Percentiles rank a stretch among this genome's conserved stretches.
Conservation (phyloP, 345 rosid genomes). For the Pistacia vera region DNA sequence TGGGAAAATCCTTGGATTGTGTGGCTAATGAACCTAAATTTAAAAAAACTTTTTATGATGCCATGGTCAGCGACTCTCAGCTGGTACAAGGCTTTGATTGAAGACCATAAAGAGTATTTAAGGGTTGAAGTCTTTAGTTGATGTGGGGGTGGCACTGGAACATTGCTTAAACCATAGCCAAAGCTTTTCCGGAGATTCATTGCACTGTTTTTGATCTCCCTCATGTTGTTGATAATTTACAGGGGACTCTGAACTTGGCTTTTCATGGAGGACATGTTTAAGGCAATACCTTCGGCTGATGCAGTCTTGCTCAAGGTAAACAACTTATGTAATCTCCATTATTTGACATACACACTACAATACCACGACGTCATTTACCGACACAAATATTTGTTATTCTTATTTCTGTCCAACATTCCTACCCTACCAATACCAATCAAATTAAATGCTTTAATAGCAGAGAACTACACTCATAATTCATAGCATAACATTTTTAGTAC, state of each 20-base stretch:
- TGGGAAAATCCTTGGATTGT: neutral
- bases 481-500: no score
- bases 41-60: neutral
- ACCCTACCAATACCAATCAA: no score
- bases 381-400: no score
- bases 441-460: no score
- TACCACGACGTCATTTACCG: no score
- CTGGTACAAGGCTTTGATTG: neutral
- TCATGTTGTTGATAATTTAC: conserved; percentile 32
- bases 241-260: neutral
- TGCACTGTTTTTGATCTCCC: conserved; percentile 47
- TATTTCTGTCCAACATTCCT: no score
- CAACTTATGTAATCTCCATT: no score
- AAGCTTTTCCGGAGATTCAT: conserved; percentile 24
- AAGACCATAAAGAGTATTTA: conserved; percentile 4
- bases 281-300: conserved; percentile 36
- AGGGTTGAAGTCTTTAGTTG: conserved; percentile 9
- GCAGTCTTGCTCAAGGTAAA: conserved; percentile 36
- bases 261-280: conserved; percentile 37
- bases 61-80: no score
- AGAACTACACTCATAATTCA: no score
- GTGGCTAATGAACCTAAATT: neutral
- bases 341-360: no score
- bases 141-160: conserved; percentile 11
- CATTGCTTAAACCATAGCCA: conserved; percentile 26